These are phyloP conservation scores for Metschnikowia kofuensis DNA, from an alignment of 805 yeast species.

Conservation along the genomic window DNA sequence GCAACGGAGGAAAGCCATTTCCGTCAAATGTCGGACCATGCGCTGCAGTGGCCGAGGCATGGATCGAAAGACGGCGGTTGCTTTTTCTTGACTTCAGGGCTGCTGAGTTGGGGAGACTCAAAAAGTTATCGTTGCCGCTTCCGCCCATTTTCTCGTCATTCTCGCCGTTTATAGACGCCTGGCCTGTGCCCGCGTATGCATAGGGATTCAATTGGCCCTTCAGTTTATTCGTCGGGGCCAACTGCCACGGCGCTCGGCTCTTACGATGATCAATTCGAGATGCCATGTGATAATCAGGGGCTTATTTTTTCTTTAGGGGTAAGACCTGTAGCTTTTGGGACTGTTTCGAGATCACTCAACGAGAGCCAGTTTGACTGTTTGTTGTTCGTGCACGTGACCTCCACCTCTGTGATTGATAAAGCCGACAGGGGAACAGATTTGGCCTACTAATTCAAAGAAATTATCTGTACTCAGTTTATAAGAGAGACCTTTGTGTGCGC, in stretches of 20 bases:
- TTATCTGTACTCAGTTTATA: too few species aligned
- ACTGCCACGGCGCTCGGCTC: slow-evolving; percentile 45
- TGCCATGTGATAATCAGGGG: slow-evolving; percentile 23
- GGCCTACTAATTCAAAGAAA: too few species aligned
- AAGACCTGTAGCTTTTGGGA: too few species aligned
- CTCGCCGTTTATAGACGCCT: neutral
- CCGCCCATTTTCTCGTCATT: neutral
- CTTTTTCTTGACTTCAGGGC: slow-evolving; percentile 12
- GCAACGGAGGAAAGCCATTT: slow-evolving; percentile 15
- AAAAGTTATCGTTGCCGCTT: neutral
- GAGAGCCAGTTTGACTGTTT: too few species aligned
- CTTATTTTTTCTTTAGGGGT: too few species aligned
- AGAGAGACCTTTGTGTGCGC: too few species aligned
- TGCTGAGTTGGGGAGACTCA: slow-evolving; percentile 10
- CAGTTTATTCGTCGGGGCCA: slow-evolving; percentile 4
- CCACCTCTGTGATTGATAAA: neutral
- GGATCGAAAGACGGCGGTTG: slow-evolving; percentile 19
- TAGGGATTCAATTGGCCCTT: slow-evolving; percentile 13
- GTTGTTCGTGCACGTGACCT: neutral
- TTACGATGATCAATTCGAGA: slow-evolving; percentile 36
- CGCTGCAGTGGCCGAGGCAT: slow-evolving; percentile 15
- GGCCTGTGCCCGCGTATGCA: slow-evolving; percentile 5
- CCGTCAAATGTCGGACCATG: slow-evolving; percentile 8
- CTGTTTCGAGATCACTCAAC: too few species aligned
- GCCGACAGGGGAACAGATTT: too few species aligned